phyloP scores from a whole-genome alignment of 805 yeast genomes.

The Candida alai region DNA sequence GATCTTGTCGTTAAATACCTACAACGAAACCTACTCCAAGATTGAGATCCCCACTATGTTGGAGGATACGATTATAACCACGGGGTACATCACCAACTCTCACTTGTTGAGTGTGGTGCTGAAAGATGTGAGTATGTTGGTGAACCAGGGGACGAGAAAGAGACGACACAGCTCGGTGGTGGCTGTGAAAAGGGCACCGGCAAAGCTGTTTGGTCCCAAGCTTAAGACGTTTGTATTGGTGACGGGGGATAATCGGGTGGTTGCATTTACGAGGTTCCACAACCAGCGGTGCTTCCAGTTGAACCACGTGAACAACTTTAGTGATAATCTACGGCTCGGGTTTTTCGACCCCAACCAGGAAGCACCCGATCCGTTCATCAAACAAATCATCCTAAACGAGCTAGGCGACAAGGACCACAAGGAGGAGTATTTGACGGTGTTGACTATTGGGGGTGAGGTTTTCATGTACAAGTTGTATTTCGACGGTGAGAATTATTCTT shows the following conservation, averaged over 20 bases:
- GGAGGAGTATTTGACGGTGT: slow-evolving; percentile 63
- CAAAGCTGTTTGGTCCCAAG: slow-evolving; percentile 17
- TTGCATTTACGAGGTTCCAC: slow-evolving; percentile 57
- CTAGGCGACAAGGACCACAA: slow-evolving; percentile 55
- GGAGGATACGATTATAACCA: slow-evolving; percentile 54
- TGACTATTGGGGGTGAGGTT: slow-evolving; percentile 81
- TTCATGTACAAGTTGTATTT: slow-evolving; percentile 57
- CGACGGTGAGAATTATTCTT: slow-evolving; percentile 41
- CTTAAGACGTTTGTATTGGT: slow-evolving; percentile 56
- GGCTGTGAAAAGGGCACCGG: slow-evolving; percentile 5
- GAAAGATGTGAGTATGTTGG: slow-evolving; percentile 23
- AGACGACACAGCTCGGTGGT: slow-evolving; percentile 17
- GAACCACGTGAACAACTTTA: slow-evolving; percentile 44
- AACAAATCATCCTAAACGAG: slow-evolving; percentile 58
- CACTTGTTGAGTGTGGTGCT: slow-evolving; percentile 28
- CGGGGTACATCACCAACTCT: slow-evolving; percentile 60
- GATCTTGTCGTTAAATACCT: slow-evolving; percentile 43
- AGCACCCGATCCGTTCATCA: slow-evolving; percentile 70
- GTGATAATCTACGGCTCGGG: slow-evolving; percentile 40
- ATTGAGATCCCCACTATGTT: slow-evolving; percentile 39
- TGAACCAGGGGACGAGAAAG: slow-evolving; percentile 29
- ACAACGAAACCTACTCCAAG: slow-evolving; percentile 29
- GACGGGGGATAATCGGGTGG: slow-evolving; percentile 72
- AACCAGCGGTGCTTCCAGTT: slow-evolving; percentile 52
- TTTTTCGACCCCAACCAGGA: slow-evolving; percentile 48